These are phyloP conservation scores for Xylaria sp. DNA, from an alignment of 2,329 filamentous ascomycete genomes.

Conservation along the genomic window DNA sequence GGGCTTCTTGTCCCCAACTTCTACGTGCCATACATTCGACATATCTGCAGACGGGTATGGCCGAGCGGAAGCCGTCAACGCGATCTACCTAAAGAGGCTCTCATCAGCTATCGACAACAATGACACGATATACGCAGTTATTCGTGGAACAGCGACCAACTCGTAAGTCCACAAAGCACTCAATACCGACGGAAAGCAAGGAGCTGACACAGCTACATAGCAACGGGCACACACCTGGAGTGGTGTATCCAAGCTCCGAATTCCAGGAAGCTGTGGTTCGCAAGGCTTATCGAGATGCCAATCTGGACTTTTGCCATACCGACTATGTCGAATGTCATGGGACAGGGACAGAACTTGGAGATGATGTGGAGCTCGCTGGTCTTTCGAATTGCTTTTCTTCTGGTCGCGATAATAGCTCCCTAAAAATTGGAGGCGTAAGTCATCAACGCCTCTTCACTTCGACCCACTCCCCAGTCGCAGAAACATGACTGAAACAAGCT, in stretches of 20 bases:
- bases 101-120: conserved; percentile 50
- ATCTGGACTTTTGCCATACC: conserved; percentile 42
- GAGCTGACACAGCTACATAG: background rate
- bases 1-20: conserved; percentile 52
- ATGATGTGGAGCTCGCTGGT: too few species aligned
- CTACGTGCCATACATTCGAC: conserved; percentile 8
- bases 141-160: conserved; percentile 39
- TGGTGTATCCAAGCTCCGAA: background rate
- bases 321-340: conserved; percentile 44
- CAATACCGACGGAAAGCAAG: background rate
- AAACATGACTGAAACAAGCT: too few species aligned
- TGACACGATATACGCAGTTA: conserved; percentile 32
- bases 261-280: conserved; percentile 52
- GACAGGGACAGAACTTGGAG: background rate
- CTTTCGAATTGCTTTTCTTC: background rate
- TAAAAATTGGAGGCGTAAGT: background rate
- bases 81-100: background rate
- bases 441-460: background rate
- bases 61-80: conserved; percentile 1
- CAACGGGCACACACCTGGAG: background rate
- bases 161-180: conserved; percentile 23
- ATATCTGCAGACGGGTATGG: conserved; percentile 9
- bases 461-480: too few species aligned
- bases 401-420: background rate
- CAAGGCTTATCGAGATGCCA: conserved; percentile 50